phyloP scores from a whole-genome alignment of 78 protist species.

The Dictyostelium purpureum region DNA sequence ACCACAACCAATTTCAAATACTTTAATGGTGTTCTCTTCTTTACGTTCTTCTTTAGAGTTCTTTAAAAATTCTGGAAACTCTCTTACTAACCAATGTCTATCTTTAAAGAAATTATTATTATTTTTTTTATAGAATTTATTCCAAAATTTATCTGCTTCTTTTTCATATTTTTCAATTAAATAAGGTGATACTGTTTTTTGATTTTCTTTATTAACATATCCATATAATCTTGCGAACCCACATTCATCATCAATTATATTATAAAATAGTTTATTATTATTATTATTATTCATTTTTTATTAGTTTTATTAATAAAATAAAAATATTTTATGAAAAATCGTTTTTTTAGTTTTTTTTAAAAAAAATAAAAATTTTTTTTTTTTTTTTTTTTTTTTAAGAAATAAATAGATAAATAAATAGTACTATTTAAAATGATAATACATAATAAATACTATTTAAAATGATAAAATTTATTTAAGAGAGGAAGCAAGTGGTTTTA shows the following conservation, averaged over 20 bases:
- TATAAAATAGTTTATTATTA: constrained; percentile 1
- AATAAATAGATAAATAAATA: too few relatives aligned
- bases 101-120: constrained; percentile 77
- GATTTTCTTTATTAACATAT: constrained; percentile 13
- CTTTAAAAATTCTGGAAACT: constrained; percentile 54
- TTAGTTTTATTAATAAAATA: too few relatives aligned
- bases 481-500: too few relatives aligned
- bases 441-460: too few relatives aligned
- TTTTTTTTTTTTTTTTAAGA: too few relatives aligned
- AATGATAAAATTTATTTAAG: too few relatives aligned
- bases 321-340: too few relatives aligned
- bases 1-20: constrained; percentile 91
- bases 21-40: background rate
- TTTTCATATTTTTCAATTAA: constrained; percentile 79
- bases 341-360: too few relatives aligned
- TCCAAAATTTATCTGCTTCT: constrained; percentile 82
- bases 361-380: too few relatives aligned
- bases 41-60: background rate
- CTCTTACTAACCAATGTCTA: constrained; percentile 83
- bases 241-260: constrained; percentile 55
- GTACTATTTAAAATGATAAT: too few relatives aligned
- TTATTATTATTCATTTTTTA: background rate
- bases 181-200: constrained; percentile 14
- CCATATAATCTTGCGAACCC: constrained; percentile 79
- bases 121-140: constrained; percentile 83